phyloP scores from a whole-genome alignment of 2,329 filamentous ascomycete genomes.

The Rutstroemia sp. region DNA sequence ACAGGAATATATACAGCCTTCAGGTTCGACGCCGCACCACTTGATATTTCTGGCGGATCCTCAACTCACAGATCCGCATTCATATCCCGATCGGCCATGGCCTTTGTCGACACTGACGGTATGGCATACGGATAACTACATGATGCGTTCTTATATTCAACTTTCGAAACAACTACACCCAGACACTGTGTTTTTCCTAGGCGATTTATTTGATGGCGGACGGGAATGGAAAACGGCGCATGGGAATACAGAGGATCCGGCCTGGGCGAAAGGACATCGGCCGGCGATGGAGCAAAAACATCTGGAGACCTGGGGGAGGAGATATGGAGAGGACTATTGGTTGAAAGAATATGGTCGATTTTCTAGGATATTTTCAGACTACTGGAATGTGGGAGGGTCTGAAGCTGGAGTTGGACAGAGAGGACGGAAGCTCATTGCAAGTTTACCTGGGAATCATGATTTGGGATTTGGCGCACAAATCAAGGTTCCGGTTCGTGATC shows the following conservation, averaged over 20 bases:
- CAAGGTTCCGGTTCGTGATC: conserved; percentile 68
- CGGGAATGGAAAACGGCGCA: conserved; percentile 80
- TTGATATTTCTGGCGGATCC: conserved; percentile 64
- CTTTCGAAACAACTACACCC: conserved; percentile 72
- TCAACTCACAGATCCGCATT: conserved; percentile 68
- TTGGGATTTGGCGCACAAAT: conserved; percentile 84
- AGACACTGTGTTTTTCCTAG: conserved; percentile 83
- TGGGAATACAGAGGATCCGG: conserved; percentile 51
- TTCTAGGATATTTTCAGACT: conserved; percentile 71
- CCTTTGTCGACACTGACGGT: conserved; percentile 60
- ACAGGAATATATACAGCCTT: conserved; percentile 48
- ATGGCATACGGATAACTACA: conserved; percentile 80
- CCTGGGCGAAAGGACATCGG: conserved; percentile 46
- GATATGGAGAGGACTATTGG: conserved; percentile 81
- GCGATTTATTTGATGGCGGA: conserved; percentile 92
- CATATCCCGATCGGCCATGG: conserved; percentile 65
- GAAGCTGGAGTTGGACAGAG: conserved; percentile 50
- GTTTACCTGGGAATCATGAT: conserved; percentile 91
- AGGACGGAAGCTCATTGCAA: conserved; percentile 72
- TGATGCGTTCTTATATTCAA: conserved; percentile 72
- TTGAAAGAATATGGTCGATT: conserved; percentile 80
- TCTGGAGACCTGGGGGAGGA: conserved; percentile 60
- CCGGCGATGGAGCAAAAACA: conserved; percentile 45
- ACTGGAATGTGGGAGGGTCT: conserved; percentile 53
- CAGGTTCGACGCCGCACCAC: conserved; percentile 69